These are phyloP conservation scores for Teratosphaeriaceae sp. DNA, from an alignment of 2,329 filamentous ascomycete species.

Conservation along the genomic window DNA sequence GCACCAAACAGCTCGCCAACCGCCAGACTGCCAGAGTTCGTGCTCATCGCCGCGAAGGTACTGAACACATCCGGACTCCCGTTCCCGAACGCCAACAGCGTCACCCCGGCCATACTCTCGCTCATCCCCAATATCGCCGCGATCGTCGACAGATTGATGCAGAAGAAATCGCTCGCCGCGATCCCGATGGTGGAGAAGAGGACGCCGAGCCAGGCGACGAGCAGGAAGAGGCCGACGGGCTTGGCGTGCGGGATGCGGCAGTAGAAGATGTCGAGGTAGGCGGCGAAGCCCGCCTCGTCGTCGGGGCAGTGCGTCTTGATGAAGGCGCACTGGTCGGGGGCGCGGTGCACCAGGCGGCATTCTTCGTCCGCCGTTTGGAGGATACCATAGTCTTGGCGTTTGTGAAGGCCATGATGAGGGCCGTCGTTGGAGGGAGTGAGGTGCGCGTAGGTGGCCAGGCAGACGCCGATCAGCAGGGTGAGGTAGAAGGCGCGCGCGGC, in stretches of 20 bases:
- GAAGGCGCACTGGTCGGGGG: conserved; percentile 75
- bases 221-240: conserved; percentile 68
- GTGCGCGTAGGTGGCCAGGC: conserved; percentile 18
- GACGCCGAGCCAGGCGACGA: conserved; percentile 77
- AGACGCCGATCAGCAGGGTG: conserved; percentile 32
- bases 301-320: conserved; percentile 75
- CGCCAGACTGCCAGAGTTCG: conserved; percentile 93
- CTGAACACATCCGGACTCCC: conserved; percentile 98
- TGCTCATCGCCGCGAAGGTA: conserved; percentile 96
- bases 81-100: conserved; percentile 94
- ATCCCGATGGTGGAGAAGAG: conserved; percentile 97
- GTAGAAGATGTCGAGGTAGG: conserved; percentile 88
- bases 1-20: conserved; percentile 93
- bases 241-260: conserved; percentile 64
- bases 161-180: conserved; percentile 97
- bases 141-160: conserved; percentile 91
- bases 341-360: conserved; percentile 71
- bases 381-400: not conserved
- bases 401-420: conserved; percentile 7
- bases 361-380: conserved; percentile 39
- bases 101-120: conserved; percentile 93
- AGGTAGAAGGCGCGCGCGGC: conserved; percentile 42
- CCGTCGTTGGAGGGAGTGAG: conserved; percentile 8
- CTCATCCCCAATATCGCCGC: conserved; percentile 83
- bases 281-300: conserved; percentile 82